These are phyloP conservation scores for Aspergillus leporis DNA, from an alignment of 495 filamentous ascomycete species.

Conservation along the genomic window DNA sequence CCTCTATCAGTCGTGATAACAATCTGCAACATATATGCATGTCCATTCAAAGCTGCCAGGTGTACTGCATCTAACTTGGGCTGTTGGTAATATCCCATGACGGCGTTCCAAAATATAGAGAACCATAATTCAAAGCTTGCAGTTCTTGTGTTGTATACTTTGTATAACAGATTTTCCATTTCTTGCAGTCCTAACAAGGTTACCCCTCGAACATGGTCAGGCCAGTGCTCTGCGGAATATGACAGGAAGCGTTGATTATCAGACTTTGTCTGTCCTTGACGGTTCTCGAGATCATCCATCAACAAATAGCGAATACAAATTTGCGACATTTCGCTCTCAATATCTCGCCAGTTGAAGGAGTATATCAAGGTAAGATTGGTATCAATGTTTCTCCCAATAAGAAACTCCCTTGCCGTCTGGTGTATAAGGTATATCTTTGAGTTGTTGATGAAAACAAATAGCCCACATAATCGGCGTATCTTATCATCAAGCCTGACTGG, in stretches of 20 bases:
- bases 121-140: neutral
- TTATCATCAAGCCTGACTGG: neutral
- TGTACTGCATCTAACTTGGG: neutral
- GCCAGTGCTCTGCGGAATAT: neutral
- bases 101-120: neutral
- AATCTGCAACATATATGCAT: neutral
- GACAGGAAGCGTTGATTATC: neutral
- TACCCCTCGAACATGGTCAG: neutral
- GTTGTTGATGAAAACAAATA: constrained; percentile 8
- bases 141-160: neutral
- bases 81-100: neutral
- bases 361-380: neutral
- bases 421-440: constrained; percentile 5
- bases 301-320: constrained; percentile 2
- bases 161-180: neutral
- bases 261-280: neutral
- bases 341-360: neutral
- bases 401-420: constrained; percentile 7
- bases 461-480: constrained; percentile 1
- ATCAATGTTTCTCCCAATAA: neutral
- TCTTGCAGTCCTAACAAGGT: neutral
- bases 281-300: neutral
- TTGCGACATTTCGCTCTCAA: neutral
- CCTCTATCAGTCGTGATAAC: neutral
- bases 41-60: neutral